A percentile compares a stretch with the other conserved stretches of the same genome.
These are phyloP conservation scores for Begonia peltatifolia DNA, from an alignment of 306 rosid species.

Conservation along the genomic window DNA sequence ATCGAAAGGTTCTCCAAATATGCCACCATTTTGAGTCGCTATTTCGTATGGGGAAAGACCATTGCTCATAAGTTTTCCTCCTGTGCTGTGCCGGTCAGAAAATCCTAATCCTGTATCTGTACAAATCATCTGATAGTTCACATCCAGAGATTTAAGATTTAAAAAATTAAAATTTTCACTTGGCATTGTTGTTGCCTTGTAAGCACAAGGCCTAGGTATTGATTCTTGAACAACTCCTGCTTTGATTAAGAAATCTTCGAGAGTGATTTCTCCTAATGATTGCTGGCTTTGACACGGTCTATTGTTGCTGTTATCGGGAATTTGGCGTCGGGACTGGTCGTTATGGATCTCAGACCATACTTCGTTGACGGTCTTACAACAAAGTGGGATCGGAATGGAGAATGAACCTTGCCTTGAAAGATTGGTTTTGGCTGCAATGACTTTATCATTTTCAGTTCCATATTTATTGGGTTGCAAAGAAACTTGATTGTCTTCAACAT, in stretches of 20 bases:
- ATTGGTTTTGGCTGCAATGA: slow-evolving; percentile 5
- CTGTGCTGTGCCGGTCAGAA: slow-evolving; percentile 13
- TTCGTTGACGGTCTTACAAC: slow-evolving; percentile 58
- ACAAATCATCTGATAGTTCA: slow-evolving; percentile 15
- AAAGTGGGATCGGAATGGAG: slow-evolving; percentile 37
- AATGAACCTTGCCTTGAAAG: slow-evolving; percentile 15
- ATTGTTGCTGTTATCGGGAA: slow-evolving; percentile 1
- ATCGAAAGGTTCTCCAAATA: slow-evolving; percentile 9
- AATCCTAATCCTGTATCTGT: slow-evolving; percentile 10
- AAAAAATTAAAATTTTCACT: slow-evolving; percentile 1
- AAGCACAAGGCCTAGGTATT: neutral
- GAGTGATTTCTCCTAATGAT: slow-evolving; percentile 45
- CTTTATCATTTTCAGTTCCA: slow-evolving; percentile 7
- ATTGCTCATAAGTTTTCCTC: slow-evolving; percentile 8
- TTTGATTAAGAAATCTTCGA: slow-evolving; percentile 62
- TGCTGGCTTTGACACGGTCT: slow-evolving; percentile 17
- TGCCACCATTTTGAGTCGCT: slow-evolving; percentile 9
- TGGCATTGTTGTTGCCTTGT: no score
- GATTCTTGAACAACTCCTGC: slow-evolving; percentile 56
- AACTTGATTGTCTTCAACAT: slow-evolving; percentile 24
- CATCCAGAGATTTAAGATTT: slow-evolving; percentile 7
- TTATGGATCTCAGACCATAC: slow-evolving; percentile 55
- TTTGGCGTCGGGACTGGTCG: slow-evolving; percentile 8
- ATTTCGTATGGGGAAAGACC: slow-evolving; percentile 16
- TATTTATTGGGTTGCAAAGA: slow-evolving; percentile 5